phyloP scores from a whole-genome alignment of 345 rosid species.

The Clarkia xantiana region DNA sequence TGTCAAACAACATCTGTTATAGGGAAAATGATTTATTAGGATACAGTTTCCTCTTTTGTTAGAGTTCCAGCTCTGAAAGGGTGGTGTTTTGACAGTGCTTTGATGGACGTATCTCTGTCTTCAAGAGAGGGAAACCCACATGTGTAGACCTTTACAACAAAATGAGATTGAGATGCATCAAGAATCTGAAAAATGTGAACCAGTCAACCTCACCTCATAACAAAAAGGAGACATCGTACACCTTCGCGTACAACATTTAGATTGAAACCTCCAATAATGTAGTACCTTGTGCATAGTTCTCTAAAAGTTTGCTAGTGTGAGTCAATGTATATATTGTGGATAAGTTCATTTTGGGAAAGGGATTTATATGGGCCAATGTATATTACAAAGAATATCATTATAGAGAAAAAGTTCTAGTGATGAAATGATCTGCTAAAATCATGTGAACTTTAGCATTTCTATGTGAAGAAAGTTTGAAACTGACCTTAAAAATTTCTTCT shows the following conservation, averaged over 20 bases:
- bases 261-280: no score
- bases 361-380: no score
- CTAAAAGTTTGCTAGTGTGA: no score
- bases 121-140: slow-evolving; percentile 95
- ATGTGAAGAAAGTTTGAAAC: slow-evolving; percentile 1
- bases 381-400: no score
- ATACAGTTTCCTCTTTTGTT: slow-evolving; percentile 77
- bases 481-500: slow-evolving; percentile 73
- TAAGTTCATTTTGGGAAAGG: no score
- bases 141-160: slow-evolving; percentile 46
- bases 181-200: not conserved
- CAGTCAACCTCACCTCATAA: no score
- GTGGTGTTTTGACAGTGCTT: slow-evolving; percentile 50
- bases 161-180: not conserved
- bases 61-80: slow-evolving; percentile 69
- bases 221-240: no score
- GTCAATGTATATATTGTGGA: no score
- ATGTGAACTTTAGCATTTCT: no score
- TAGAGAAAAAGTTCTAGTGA: no score
- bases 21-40: slow-evolving; percentile 11
- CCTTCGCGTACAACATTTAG: no score
- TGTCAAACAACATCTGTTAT: slow-evolving; percentile 15
- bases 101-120: slow-evolving; percentile 64
- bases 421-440: no score
- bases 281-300: not conserved